A percentile compares a stretch with the other conserved stretches of the same genome.
phyloP scores from a whole-genome alignment of 2,329 filamentous ascomycete species.

The Trichophyton mentagrophytes region DNA sequence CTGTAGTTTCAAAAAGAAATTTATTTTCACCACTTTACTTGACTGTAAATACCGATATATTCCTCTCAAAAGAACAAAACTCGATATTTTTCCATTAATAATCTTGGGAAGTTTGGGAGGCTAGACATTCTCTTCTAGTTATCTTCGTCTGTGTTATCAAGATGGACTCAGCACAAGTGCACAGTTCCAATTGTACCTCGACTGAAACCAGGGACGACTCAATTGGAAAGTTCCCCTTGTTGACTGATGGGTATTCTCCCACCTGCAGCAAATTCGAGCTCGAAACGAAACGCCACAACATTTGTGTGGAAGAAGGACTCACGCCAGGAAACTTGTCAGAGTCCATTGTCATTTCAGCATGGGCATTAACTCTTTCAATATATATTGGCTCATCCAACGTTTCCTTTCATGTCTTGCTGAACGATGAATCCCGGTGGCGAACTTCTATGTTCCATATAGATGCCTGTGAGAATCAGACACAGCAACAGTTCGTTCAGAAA shows the following conservation, averaged over 20 bases:
- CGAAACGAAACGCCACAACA: constrained; percentile 1
- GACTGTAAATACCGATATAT: background rate
- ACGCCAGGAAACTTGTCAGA: constrained; percentile 13
- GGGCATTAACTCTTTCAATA: constrained; percentile 25
- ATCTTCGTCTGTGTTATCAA: constrained; percentile 7
- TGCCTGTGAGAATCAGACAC: constrained; percentile 1
- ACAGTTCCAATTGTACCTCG: constrained; percentile 4
- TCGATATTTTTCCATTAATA: background rate
- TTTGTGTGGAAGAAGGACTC: background rate
- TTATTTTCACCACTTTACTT: background rate
- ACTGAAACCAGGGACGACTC: constrained; percentile 12
- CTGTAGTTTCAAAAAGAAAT: background rate
- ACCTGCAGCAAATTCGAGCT: constrained; percentile 7
- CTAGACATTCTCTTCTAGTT: no score
- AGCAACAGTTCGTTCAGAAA: constrained; percentile 4
- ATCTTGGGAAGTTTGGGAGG: no score
- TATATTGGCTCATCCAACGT: constrained; percentile 15
- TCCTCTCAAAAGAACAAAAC: background rate
- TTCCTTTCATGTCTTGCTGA: constrained; percentile 5
- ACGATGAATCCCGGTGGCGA: background rate
- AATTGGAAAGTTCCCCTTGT: constrained; percentile 7
- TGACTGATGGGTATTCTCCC: constrained; percentile 2
- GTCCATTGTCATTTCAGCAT: constrained; percentile 28
- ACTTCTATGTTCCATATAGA: constrained; percentile 3
- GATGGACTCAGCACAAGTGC: constrained; percentile 12